Conservation (phyloP, 345 rosid species). For the Clausena lansium region DNA sequence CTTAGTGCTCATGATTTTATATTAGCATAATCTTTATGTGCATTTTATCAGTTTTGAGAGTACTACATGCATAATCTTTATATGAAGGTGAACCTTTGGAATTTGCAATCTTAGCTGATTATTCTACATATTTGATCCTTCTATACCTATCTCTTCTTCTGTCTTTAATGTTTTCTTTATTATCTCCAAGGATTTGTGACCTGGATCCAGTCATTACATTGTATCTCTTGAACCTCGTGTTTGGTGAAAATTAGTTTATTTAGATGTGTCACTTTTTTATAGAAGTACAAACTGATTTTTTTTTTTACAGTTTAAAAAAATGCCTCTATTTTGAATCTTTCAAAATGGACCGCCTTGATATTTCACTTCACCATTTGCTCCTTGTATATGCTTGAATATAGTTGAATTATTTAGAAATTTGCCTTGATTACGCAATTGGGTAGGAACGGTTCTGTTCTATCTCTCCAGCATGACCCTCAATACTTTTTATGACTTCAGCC, state of each 20-base stretch:
- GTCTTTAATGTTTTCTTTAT: constrained; percentile 15
- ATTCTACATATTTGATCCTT: constrained; percentile 41
- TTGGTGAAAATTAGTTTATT: neutral
- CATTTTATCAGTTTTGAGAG: constrained; percentile 9
- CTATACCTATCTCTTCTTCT: constrained; percentile 36
- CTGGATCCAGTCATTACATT: constrained; percentile 21
- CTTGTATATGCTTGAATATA: neutral
- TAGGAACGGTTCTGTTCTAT: neutral
- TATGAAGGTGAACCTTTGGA: constrained; percentile 17
- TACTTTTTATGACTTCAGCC: neutral
- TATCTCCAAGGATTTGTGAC: constrained; percentile 15
- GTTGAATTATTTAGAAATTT: neutral
- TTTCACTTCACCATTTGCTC: neutral
- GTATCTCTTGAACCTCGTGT: constrained; percentile 11
- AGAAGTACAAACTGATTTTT: neutral
- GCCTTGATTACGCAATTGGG: neutral
- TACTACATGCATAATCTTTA: neutral
- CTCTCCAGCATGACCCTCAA: neutral
- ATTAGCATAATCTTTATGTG: constrained; percentile 7
- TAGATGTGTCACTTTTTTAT: neutral
- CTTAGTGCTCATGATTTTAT: constrained; percentile 1
- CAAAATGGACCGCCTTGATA: neutral
- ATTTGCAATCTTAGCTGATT: constrained; percentile 23
- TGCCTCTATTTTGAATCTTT: neutral
- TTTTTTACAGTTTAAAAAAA: neutral